Evolutionary conservation across 2,329 filamentous ascomycete species (phyloP).

Genomic region (Beauveria scarabaeidicola): DNA sequence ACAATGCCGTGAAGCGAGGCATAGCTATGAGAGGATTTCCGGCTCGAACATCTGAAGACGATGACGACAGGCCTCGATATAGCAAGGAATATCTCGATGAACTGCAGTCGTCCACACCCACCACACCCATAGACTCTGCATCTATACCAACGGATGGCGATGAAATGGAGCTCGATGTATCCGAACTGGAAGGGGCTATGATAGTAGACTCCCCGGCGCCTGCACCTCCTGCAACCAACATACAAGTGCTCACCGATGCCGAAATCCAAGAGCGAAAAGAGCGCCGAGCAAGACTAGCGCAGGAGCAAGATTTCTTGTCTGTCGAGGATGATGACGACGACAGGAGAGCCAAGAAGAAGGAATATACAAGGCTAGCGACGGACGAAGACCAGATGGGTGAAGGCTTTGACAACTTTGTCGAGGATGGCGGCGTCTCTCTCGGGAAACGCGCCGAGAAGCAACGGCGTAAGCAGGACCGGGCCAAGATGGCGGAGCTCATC

Average conservation of each 20-base stretch:
- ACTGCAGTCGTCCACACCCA: conserved; percentile 76
- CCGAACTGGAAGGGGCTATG: conserved; percentile 54
- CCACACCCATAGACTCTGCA: conserved; percentile 60
- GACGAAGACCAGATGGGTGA: conserved; percentile 92
- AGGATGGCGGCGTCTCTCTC: conserved; percentile 71
- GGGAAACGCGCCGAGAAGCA: conserved; percentile 73
- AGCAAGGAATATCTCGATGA: conserved; percentile 81
- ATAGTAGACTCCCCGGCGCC: conserved; percentile 47
- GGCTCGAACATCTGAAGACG: conserved; percentile 46
- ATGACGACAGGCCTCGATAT: conserved; percentile 69
- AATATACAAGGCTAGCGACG: conserved; percentile 64
- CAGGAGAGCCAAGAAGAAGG: conserved; percentile 47
- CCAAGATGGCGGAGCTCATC: conserved; percentile 78
- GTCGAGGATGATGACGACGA: conserved; percentile 51
- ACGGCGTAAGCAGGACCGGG: conserved; percentile 54
- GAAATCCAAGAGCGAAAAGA: conserved; percentile 91
- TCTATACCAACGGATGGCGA: conserved; percentile 35
- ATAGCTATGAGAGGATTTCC: conserved; percentile 42
- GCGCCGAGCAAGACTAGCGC: conserved; percentile 69
- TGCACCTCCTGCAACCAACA: conserved; percentile 24
- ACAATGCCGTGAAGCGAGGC: conserved; percentile 52
- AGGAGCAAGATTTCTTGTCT: conserved; percentile 59
- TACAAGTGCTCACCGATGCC: conserved; percentile 65
- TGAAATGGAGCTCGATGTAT: conserved; percentile 48
- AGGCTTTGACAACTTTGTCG: conserved; percentile 86